Evolutionary conservation across 352 stramenopile genomes (phyloP).

Genomic region (Globisporangium rhizosaccharum): DNA sequence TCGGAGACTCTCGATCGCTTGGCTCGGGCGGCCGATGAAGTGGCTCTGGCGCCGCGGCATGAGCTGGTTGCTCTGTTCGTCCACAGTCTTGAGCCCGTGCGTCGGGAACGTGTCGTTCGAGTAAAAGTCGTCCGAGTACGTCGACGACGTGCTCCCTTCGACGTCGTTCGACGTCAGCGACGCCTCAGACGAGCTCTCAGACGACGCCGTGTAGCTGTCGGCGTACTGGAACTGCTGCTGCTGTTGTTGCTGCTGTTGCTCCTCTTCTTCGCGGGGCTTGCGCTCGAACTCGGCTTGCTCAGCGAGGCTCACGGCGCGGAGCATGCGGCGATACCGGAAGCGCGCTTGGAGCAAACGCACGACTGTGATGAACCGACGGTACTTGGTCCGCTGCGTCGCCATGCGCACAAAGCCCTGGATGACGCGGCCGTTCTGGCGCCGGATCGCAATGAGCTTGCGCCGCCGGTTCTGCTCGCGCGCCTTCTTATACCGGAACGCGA

Average conservation of each 20-base stretch:
- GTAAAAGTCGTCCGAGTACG: constrained; percentile 63
- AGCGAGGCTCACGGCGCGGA: constrained; percentile 16
- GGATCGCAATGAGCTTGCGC: constrained; percentile 30
- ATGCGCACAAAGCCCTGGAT: constrained; percentile 60
- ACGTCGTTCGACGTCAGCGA: constrained; percentile 71
- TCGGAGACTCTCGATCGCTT: constrained; percentile 45
- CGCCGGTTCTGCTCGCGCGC: constrained; percentile 19
- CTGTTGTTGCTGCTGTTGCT: constrained; percentile 12
- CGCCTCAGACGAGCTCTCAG: constrained; percentile 48
- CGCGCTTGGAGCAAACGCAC: constrained; percentile 68
- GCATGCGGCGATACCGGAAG: constrained; percentile 45
- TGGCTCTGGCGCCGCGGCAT: constrained; percentile 27
- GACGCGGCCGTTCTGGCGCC: constrained; percentile 35
- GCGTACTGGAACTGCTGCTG: constrained; percentile 35
- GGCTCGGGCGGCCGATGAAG: constrained; percentile 21
- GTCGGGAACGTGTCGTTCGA: constrained; percentile 52
- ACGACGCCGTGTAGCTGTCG: constrained; percentile 70
- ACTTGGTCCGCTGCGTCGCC: constrained; percentile 47
- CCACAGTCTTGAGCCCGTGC: constrained; percentile 65
- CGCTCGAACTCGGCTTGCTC: constrained; percentile 14
- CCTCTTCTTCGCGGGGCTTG: constrained; percentile 15
- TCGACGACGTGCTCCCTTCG: constrained; percentile 58
- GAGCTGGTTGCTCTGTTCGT: constrained; percentile 63
- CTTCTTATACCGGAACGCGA: constrained; percentile 58
- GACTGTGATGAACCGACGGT: constrained; percentile 36